These are phyloP conservation scores for Boletus sensibilis DNA, from an alignment of 768 basidiomycete genomes.

Conservation along the genomic window DNA sequence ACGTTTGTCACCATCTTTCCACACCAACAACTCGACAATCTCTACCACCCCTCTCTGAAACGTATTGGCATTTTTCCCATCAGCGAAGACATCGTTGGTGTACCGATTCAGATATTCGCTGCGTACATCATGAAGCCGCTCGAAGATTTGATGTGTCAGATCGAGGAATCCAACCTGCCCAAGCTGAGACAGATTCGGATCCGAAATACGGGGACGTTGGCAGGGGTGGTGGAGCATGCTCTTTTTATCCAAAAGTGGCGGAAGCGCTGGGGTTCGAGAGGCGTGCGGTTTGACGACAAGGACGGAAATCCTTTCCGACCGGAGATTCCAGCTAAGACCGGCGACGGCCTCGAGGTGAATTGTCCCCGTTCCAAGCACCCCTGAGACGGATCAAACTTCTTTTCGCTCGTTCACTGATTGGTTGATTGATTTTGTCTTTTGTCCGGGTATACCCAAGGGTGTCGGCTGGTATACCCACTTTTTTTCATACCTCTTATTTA, in stretches of 20 bases:
- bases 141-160: conserved; percentile 37
- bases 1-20: conserved; percentile 40
- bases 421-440: not conserved
- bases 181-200: conserved; percentile 38
- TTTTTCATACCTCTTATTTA: not conserved
- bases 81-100: conserved; percentile 36
- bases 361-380: not conserved
- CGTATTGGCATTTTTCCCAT: conserved; percentile 47
- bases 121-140: conserved; percentile 43
- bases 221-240: conserved; percentile 28
- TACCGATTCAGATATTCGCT: conserved; percentile 38
- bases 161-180: conserved; percentile 38
- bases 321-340: not conserved
- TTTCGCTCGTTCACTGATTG: not conserved
- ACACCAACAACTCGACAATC: conserved; percentile 35
- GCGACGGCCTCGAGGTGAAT: not conserved
- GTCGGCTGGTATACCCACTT: too few species aligned
- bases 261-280: conserved; percentile 26
- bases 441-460: too few species aligned
- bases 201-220: conserved; percentile 41
- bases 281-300: conserved; percentile 34
- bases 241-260: conserved; percentile 32
- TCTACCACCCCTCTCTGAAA: conserved; percentile 38
- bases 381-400: not conserved
- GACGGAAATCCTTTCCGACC: conserved; percentile 25